These are phyloP conservation scores for Suhomyces atakaporum DNA, from an alignment of 1,139 yeast genomes.

Conservation along the genomic window DNA sequence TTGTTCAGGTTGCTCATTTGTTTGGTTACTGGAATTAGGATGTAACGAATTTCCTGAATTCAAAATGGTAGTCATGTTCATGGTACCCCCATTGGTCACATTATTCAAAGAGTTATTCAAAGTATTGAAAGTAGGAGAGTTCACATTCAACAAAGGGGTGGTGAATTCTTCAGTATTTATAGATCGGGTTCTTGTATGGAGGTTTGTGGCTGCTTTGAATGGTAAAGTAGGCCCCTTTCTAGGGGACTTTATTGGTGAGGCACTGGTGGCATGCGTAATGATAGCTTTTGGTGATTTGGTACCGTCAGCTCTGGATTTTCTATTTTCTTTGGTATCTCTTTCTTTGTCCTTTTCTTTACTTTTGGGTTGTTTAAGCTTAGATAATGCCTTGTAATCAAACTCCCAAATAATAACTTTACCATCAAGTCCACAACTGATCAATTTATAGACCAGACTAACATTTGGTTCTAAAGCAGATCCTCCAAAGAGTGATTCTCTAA, in stretches of 20 bases:
- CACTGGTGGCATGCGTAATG: conserved; percentile 12
- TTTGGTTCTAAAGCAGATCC: conserved; percentile 13
- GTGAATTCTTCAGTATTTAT: conserved; percentile 15
- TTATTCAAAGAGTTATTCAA: conserved; percentile 14
- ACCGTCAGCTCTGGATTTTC: conserved; percentile 10
- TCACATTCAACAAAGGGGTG: conserved; percentile 12
- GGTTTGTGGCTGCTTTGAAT: conserved; percentile 8
- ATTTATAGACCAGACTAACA: conserved; percentile 45
- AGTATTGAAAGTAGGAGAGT: conserved; percentile 13
- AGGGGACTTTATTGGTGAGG: conserved; percentile 12
- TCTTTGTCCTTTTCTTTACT: conserved; percentile 6
- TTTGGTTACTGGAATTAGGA: background rate
- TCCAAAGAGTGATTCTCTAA: conserved; percentile 22
- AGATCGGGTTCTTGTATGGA: conserved; percentile 18
- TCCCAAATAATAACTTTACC: conserved; percentile 73
- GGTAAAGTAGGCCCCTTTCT: conserved; percentile 5
- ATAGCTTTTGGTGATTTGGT: conserved; percentile 10
- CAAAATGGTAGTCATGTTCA: conserved; percentile 17
- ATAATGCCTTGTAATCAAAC: conserved; percentile 63
- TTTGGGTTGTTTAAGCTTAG: conserved; percentile 41
- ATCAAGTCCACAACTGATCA: conserved; percentile 72
- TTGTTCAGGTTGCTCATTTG: conserved; percentile 7
- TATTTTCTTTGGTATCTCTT: background rate
- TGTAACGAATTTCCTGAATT: conserved; percentile 1
- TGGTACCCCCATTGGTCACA: conserved; percentile 13